Evolutionary conservation across 768 basidiomycete genomes (phyloP), one percentile per base, ranked within the genome.

Genomic region (Gyrodon lividus): DNA sequence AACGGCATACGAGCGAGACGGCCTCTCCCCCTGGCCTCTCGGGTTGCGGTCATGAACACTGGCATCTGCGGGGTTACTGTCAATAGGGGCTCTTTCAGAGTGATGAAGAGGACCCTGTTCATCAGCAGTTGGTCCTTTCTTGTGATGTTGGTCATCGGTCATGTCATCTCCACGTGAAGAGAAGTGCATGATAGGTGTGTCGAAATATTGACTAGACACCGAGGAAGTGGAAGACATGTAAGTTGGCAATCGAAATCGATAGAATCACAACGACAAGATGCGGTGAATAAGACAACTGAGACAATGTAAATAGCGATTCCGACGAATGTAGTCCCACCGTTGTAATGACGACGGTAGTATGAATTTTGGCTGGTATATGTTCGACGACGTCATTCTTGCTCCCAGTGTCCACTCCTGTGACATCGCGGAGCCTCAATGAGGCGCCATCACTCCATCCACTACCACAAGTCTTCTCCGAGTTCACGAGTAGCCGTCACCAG

Each of bases 181-280:
- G 31, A 44, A 55, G n/a, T 69, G 70, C 64, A 66, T 70, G 51
- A 64, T 58, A 22, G 68, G 70, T 9, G 74, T 76, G 76, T 79
- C 78, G 56, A 77, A 78, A 61, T 79, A 80, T 12, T 58, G 39
- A 43, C 75, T 77, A 48, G 68, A 55, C 6, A 42, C 33, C 3
- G 67, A 62, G 8, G 46, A 43, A 5, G 57, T 35, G 22, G 14
- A 12, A 54, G 55, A 56, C 61, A 60, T 65, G 30, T 5, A 45
- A 6, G 37, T 28, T 14, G 33, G 31, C 26, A 43, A 44, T n/a
- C n/a, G n/a, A n/a, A n/a, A n/a, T n/a, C n/a, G 31, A 23, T 44
- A 51, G 16, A n/a, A 52, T 9, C 9, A n/a, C 13, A 31, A 48
- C 23, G 24, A 50, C 14, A 41, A 24, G 35, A 26, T 28, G 42